Base-by-base conservation (phyloP, 768 basidiomycete genomes). In the Sarcodon aspratus region DNA sequence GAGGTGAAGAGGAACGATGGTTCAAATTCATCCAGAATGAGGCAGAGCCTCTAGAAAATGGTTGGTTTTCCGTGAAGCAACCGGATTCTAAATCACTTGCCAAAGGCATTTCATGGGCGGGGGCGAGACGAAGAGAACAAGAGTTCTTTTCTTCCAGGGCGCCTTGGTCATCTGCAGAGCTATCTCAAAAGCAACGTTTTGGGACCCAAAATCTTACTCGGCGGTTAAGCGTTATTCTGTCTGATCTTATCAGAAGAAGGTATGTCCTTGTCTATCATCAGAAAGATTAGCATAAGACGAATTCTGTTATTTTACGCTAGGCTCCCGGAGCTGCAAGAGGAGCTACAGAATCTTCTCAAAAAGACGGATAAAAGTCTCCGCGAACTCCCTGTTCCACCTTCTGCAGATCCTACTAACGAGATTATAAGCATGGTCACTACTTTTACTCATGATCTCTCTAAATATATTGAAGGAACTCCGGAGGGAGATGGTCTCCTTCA, bases 271-370 rank as follows among this genome's bases (percentile, higher is more conserved):
- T n/a, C n/a, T 40, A 10, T 15, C n/a, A 40, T 10, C n/a, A 15
- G 7, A 15, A n/a, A 15, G n/a, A 7, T 40, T 21, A 4, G 4
- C 21, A 40, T 40, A 40, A 40, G 4, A 15, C 44, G n/a, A n/a
- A 9, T 40, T 40, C 38, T 15, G n/a, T 10, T 10, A n/a, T 44
- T 36, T 9, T 45, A 32, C n/a, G n/a, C 27, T 48, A 85, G 83
- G 44, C 68, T 85, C 0, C 83, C 82, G 0, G 65, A 74, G 49
- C 77, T 85, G 10, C 73, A 76, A 45, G 64, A 72, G 0, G 81
- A 82, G 50, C 60, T 84, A 13, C 66, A 72, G 18, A 64, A 55
- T 0, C 58, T 69, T 0, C 68, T 81, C 1, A 48, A 57, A 0
- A 58, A 55, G 9, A 68, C 73, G 0, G 63, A 68, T 0, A 36